These are phyloP conservation scores for Chimonanthus praecox DNA, from an alignment of 164 flowering plant genomes.

Conservation along the genomic window DNA sequence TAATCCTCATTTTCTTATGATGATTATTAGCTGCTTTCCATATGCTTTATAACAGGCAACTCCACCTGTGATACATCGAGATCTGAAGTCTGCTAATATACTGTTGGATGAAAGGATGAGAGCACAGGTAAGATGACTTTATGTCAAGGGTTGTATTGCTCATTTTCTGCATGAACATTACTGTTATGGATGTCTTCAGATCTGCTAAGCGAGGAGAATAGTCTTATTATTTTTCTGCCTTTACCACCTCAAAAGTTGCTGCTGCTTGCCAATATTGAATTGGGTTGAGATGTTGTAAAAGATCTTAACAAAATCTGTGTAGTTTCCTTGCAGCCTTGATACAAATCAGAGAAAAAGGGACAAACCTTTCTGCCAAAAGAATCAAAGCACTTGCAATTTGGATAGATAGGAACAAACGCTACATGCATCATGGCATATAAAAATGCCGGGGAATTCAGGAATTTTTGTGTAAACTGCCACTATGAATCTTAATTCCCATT, in stretches of 20 bases:
- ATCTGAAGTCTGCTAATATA: constrained; percentile 92
- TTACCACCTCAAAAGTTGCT: neutral
- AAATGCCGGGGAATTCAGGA: neutral
- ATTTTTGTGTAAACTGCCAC: neutral
- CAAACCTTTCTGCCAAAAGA: neutral
- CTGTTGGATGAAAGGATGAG: constrained; percentile 71
- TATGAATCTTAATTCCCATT: neutral
- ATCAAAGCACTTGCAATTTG: too few species aligned
- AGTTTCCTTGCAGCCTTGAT: neutral
- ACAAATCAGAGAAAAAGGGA: neutral
- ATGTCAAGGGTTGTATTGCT: neutral
- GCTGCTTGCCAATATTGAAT: neutral
- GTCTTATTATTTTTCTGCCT: too few species aligned
- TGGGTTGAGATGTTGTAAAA: too few species aligned
- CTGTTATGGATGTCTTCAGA: neutral
- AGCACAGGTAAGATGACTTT: constrained; percentile 63
- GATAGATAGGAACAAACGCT: too few species aligned
- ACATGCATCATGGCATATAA: too few species aligned
- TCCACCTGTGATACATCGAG: constrained; percentile 96
- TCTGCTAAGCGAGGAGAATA: neutral
- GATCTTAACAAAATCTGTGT: too few species aligned
- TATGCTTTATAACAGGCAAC: constrained; percentile 60
- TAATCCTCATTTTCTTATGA: neutral
- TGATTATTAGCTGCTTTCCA: neutral
- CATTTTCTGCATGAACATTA: neutral